A percentile compares a stretch with the other conserved stretches of the same genome.
These are phyloP conservation scores for Tulasnella sp. DNA, from an alignment of 768 basidiomycete species.

Conservation along the genomic window DNA sequence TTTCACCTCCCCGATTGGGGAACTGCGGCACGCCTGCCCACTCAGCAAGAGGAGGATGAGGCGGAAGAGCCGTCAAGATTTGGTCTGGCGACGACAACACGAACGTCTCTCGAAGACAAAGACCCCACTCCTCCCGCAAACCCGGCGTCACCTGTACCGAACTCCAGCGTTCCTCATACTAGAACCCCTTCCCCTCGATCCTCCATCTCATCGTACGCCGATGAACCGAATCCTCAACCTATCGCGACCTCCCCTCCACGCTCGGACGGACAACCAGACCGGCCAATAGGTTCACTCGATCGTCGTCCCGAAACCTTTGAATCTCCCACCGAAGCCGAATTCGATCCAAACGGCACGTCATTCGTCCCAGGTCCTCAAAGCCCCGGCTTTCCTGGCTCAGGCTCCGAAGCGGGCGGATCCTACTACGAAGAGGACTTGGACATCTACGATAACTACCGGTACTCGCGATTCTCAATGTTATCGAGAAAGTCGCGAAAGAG, in stretches of 20 bases:
- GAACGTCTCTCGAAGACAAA: not conserved
- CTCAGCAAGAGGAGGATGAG: not conserved
- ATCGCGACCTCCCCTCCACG: not conserved
- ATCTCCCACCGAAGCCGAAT: not conserved
- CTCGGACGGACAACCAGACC: not conserved
- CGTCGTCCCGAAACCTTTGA: not conserved
- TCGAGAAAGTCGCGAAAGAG: constrained; percentile 11
- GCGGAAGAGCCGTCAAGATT: not conserved
- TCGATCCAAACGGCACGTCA: not conserved
- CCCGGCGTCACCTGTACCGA: not conserved
- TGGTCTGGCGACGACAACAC: not conserved
- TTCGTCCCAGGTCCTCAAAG: not conserved
- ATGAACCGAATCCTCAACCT: not conserved
- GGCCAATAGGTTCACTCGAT: not conserved
- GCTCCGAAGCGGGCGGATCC: constrained; percentile 7
- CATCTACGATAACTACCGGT: constrained; percentile 15
- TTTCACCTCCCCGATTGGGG: not conserved
- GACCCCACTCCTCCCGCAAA: not conserved
- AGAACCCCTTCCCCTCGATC: not conserved
- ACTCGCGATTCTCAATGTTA: constrained; percentile 11
- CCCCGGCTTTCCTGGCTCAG: not conserved
- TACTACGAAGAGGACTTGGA: constrained; percentile 10
- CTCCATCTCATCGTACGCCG: not conserved
- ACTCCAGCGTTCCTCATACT: not conserved
- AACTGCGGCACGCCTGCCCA: not conserved